phyloP scores from a whole-genome alignment of 2,329 filamentous ascomycete genomes.

The Tothia fuscella region DNA sequence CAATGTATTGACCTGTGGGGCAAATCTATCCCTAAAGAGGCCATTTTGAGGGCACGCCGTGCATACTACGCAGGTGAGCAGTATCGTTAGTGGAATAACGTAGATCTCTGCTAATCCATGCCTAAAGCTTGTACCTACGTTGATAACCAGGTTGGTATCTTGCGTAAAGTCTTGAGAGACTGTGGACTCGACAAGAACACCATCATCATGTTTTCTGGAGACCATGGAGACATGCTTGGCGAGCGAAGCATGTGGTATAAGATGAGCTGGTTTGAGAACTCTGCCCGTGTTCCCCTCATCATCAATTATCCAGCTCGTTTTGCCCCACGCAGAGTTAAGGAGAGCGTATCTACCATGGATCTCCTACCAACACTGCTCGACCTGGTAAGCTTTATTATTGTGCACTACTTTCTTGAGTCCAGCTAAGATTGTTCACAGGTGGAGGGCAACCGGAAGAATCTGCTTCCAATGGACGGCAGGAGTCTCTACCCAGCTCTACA shows the following conservation, averaged over 20 bases:
- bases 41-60: constrained; percentile 71
- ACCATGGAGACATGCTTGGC: constrained; percentile 93
- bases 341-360: constrained; percentile 86
- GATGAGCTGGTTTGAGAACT: constrained; percentile 93
- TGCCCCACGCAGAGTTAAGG: constrained; percentile 58
- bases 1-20: constrained; percentile 81
- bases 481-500: constrained; percentile 71
- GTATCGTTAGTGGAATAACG: too few relatives aligned
- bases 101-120: too few relatives aligned
- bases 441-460: constrained; percentile 54
- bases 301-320: constrained; percentile 71
- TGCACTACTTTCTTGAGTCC: too few relatives aligned
- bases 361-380: constrained; percentile 82
- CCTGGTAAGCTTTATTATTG: too few relatives aligned
- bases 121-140: constrained; percentile 92
- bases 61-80: constrained; percentile 91
- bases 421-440: too few relatives aligned
- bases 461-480: constrained; percentile 74
- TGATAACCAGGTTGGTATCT: constrained; percentile 78
- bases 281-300: constrained; percentile 77
- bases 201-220: constrained; percentile 82
- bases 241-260: constrained; percentile 93
- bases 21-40: constrained; percentile 70
- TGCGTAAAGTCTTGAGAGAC: constrained; percentile 65
- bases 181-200: constrained; percentile 75